Evolutionary conservation across 306 rosid genomes (phyloP).

Genomic region (Trichosanthes cucumerina): DNA sequence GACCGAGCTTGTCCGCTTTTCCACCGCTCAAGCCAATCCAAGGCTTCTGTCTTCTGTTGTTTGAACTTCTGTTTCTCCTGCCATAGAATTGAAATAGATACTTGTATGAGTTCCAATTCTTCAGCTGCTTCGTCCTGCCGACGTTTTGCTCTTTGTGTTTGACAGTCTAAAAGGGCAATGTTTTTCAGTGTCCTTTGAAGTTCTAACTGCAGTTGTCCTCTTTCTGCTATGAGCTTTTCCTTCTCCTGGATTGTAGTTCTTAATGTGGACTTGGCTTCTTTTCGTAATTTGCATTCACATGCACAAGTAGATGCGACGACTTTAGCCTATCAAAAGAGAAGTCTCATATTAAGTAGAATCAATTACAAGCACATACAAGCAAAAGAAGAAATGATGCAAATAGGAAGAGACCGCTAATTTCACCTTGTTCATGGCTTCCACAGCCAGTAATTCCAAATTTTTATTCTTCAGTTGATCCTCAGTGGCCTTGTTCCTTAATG

Average conservation of each 20-base stretch:
- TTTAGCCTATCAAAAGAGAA: conserved; percentile 30
- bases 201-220: conserved; percentile 28
- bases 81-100: conserved; percentile 45
- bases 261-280: conserved; percentile 46
- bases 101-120: conserved; percentile 48
- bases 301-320: conserved; percentile 33
- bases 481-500: conserved; percentile 24
- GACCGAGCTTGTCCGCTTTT: conserved; percentile 41
- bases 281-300: conserved; percentile 40
- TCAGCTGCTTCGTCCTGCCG: conserved; percentile 42
- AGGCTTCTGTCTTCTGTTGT: conserved; percentile 54
- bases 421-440: conserved; percentile 50
- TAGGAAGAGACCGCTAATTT: neutral
- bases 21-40: conserved; percentile 66
- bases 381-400: neutral
- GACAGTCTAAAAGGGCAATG: conserved; percentile 46
- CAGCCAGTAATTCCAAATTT: conserved; percentile 46
- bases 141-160: conserved; percentile 39
- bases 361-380: neutral
- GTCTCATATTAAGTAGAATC: neutral
- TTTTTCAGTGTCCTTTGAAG: conserved; percentile 44
- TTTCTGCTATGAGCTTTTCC: conserved; percentile 41
- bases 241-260: conserved; percentile 38
- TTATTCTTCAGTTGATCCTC: conserved; percentile 28
- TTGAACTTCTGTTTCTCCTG: conserved; percentile 56